Percentiles rank a stretch among this genome's conserved stretches.
These are phyloP conservation scores for Chlamydomonas sp. DNA, from an alignment of 139 green algal genomes.

Conservation along the genomic window DNA sequence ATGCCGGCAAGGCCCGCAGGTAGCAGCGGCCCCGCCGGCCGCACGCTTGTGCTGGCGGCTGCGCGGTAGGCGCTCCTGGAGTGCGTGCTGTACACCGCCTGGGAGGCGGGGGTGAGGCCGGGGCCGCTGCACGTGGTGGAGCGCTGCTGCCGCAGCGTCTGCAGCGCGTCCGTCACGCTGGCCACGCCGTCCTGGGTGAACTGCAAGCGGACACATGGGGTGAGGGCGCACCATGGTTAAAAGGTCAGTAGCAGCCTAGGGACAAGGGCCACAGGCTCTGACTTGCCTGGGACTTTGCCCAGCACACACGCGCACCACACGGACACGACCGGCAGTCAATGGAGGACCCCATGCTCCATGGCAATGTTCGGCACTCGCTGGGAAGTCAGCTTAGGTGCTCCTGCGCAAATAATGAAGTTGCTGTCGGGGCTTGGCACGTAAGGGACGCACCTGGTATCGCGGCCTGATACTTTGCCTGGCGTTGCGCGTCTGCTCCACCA, in stretches of 20 bases:
- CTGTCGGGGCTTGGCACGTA: too few species aligned
- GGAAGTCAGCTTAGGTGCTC: too few species aligned
- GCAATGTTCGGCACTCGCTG: too few species aligned
- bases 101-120: background rate
- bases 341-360: too few species aligned
- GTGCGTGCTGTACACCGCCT: background rate
- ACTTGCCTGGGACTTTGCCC: too few species aligned
- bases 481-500: background rate
- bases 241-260: background rate
- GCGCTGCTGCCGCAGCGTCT: conserved; percentile 21
- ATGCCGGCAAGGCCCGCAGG: too few species aligned
- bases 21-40: too few species aligned
- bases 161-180: background rate
- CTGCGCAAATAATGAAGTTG: too few species aligned
- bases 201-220: background rate
- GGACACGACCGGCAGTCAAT: too few species aligned
- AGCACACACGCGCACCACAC: too few species aligned
- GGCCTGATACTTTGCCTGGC: background rate
- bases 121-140: background rate
- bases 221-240: background rate
- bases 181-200: background rate
- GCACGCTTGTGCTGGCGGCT: background rate
- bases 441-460: background rate
- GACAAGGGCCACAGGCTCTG: too few species aligned
- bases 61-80: background rate